phyloP scores from a whole-genome alignment of 108 stramenopile genomes.

The Stephanodiscus triporus region DNA sequence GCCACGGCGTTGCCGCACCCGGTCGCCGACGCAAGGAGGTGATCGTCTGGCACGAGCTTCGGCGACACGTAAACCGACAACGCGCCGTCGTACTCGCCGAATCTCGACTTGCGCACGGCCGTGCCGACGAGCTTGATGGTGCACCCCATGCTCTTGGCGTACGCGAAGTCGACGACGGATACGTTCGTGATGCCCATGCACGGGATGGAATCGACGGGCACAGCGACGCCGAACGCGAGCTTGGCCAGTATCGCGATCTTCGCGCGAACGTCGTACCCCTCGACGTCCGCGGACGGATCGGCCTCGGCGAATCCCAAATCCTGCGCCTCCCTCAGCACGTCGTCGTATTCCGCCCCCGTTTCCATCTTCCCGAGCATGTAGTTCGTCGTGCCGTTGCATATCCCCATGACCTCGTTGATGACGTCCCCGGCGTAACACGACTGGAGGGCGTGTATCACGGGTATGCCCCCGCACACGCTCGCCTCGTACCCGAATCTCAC shows the following conservation, averaged over 20 bases:
- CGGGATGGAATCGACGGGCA: slow-evolving; percentile 67
- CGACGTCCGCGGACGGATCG: slow-evolving; percentile 87
- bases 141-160: slow-evolving; percentile 79
- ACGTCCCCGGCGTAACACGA: slow-evolving; percentile 68
- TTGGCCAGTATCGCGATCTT: slow-evolving; percentile 91
- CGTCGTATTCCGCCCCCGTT: slow-evolving; percentile 62
- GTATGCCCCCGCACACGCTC: slow-evolving; percentile 87
- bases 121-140: slow-evolving; percentile 94
- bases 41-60: slow-evolving; percentile 67
- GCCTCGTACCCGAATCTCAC: slow-evolving; percentile 75
- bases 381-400: slow-evolving; percentile 88
- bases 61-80: slow-evolving; percentile 86
- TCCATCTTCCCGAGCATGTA: slow-evolving; percentile 83
- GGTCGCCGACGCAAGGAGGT: slow-evolving; percentile 68
- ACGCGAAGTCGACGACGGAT: slow-evolving; percentile 80
- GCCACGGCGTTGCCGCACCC: slow-evolving; percentile 82
- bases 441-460: slow-evolving; percentile 71
- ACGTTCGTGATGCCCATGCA: slow-evolving; percentile 83
- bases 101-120: slow-evolving; percentile 64
- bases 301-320: slow-evolving; percentile 82
- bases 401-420: slow-evolving; percentile 74
- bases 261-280: slow-evolving; percentile 91
- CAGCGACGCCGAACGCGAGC: slow-evolving; percentile 85
- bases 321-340: slow-evolving; percentile 75
- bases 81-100: slow-evolving; percentile 64